Percentiles rank a stretch among this genome's conserved stretches.
These are phyloP conservation scores for Capsicum rhomboideum DNA, from an alignment of 257 asterid species.

Conservation along the genomic window DNA sequence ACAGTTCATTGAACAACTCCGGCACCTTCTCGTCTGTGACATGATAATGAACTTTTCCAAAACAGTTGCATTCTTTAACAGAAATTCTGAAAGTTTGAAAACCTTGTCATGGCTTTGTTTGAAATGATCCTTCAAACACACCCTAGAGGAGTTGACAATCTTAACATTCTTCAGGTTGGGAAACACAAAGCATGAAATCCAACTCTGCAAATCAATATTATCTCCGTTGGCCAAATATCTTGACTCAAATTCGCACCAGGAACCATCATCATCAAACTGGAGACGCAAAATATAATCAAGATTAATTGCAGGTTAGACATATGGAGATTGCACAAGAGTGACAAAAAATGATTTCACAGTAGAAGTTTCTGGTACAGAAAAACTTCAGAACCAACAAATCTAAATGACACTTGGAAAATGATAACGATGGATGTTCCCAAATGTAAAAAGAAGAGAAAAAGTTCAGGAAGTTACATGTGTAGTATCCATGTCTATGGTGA, in stretches of 20 bases:
- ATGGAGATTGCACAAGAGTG: background rate
- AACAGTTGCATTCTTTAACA: too few species aligned
- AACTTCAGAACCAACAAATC: background rate
- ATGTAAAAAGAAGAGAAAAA: background rate
- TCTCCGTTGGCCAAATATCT: background rate
- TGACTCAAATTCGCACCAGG: background rate
- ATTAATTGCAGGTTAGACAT: background rate
- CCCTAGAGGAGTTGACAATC: background rate
- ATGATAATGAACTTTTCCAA: too few species aligned
- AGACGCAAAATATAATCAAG: background rate
- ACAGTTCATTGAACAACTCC: too few species aligned
- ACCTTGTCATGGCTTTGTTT: background rate
- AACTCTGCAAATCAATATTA: background rate
- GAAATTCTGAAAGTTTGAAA: background rate
- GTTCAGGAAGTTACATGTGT: background rate
- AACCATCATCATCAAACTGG: background rate
- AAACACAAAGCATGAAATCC: background rate
- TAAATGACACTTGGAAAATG: background rate
- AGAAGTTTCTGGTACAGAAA: background rate
- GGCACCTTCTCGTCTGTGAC: too few species aligned
- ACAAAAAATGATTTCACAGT: background rate
- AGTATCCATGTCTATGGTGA: background rate
- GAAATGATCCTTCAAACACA: background rate
- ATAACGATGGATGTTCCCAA: too few species aligned
- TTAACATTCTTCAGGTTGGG: background rate